Evolutionary conservation across 148 eudicot species (phyloP), one percentile per base, ranked within the genome.

Genomic region (Amaranthus hypochondriacus): DNA sequence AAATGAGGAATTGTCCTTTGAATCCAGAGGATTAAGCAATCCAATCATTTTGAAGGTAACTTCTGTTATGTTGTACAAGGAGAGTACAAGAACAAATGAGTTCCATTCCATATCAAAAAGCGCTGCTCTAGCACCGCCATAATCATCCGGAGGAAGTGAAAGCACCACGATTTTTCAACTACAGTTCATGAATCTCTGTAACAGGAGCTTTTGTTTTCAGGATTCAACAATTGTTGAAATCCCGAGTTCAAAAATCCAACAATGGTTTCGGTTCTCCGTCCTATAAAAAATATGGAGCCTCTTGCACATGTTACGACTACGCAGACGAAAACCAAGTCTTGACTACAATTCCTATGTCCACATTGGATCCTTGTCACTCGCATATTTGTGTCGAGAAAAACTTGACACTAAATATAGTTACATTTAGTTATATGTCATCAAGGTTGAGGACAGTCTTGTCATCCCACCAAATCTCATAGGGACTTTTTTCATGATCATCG

Each of bases 391-490:
- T 28, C 39, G 39, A 28, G 2, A 28, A 28, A 28, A 28, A 28
- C 39, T 28, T 28, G 39, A 28, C 39, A 28, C 39, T 28, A 28
- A 28, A 28, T 28, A 55, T 3, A 52, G 9, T 83, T 70, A 92
- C 39, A 86, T 80, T 8, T 92, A 52, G 9, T 83, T 70, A 92
- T 39, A 86, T 80, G 11, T 92, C 98, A 75, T 90, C 96, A 66
- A 95, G 85, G 81, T 92, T 85, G 71, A 89, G 82, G 81, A 89
- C 83, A 56, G 86, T 84, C 21, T 90, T 81, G 62, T 78, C 83
- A 73, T 87, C 87, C 97, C 99, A 90, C 78, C 61, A 76, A 18
- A 96, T 86, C 62, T 85, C 92, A 69, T 78, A 83, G 9, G 85
- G 77, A 68, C 62, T 84, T 83, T 56, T 72, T n/a, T 11, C 54